phyloP scores from a whole-genome alignment of 352 stramenopile species.

The Pythium apleroticum region DNA sequence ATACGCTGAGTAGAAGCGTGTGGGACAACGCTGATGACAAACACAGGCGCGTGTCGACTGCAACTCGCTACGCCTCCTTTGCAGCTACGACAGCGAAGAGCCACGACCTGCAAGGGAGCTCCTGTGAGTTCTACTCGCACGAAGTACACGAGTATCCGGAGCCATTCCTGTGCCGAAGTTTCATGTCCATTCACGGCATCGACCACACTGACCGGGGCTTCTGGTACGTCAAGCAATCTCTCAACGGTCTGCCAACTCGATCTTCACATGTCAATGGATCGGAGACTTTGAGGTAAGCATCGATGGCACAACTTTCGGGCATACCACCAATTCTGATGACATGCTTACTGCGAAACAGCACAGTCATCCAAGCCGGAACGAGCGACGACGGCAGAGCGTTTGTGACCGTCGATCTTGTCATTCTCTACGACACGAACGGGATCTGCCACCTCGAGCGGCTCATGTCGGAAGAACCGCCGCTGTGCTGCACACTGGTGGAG shows the following conservation, averaged over 20 bases:
- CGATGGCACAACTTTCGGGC: background rate
- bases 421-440: slow-evolving; percentile 19
- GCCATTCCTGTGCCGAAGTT: slow-evolving; percentile 20
- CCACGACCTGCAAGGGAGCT: background rate
- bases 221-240: slow-evolving; percentile 27
- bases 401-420: slow-evolving; percentile 18
- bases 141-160: slow-evolving; percentile 21
- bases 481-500: slow-evolving; percentile 11
- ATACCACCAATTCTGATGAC: no score
- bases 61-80: slow-evolving; percentile 11
- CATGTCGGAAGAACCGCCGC: slow-evolving; percentile 12
- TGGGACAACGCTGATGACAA: slow-evolving; percentile 19
- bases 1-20: slow-evolving; percentile 3
- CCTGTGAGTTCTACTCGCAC: slow-evolving; percentile 17
- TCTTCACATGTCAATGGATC: background rate
- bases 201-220: slow-evolving; percentile 1
- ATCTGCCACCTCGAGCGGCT: slow-evolving; percentile 17
- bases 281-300: slow-evolving; percentile 23
- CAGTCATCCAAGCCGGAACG: slow-evolving; percentile 12
- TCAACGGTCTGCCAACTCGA: background rate
- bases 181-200: slow-evolving; percentile 22
- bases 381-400: background rate
- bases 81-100: background rate
- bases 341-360: slow-evolving; percentile 2
- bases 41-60: slow-evolving; percentile 11